These are phyloP conservation scores for Malassezia cuniculi DNA, from an alignment of 1,284 basidiomycete species.

Conservation along the genomic window DNA sequence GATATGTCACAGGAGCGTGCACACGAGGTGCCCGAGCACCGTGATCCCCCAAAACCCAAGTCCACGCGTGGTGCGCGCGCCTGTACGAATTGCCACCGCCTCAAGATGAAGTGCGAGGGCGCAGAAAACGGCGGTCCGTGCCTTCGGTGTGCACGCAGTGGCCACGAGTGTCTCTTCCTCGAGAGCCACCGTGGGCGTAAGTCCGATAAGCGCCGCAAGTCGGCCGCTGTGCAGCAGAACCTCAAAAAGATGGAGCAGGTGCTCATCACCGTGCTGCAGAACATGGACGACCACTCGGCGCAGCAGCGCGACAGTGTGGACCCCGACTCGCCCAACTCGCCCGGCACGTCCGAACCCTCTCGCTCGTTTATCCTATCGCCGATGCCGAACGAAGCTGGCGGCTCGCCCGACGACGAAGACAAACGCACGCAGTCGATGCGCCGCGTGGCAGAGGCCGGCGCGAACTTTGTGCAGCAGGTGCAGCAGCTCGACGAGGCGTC, in stretches of 20 bases:
- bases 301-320: not conserved
- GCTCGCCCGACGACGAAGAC: not conserved
- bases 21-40: too few species aligned
- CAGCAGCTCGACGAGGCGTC: conserved; percentile 1
- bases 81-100: conserved; percentile 80
- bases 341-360: too few species aligned
- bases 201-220: conserved; percentile 36
- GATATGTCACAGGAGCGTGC: too few species aligned
- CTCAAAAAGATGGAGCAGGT: conserved; percentile 43
- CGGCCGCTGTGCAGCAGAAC: conserved; percentile 36
- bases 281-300: conserved; percentile 13
- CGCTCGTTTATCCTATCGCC: too few species aligned
- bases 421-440: not conserved
- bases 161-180: conserved; percentile 41
- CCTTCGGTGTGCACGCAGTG: conserved; percentile 50
- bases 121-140: conserved; percentile 83
- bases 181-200: conserved; percentile 43
- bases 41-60: conserved; percentile 39
- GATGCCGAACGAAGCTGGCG: not conserved
- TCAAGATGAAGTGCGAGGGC: conserved; percentile 97
- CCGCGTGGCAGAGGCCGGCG: conserved; percentile 1
- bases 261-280: conserved; percentile 32
- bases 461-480: conserved; percentile 5
- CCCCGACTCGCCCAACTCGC: conserved; percentile 6
- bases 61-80: conserved; percentile 53